Percentiles rank a stretch among this genome's conserved stretches.
phyloP scores from a whole-genome alignment of 441 rosid genomes.

The Erysimum pusillum region DNA sequence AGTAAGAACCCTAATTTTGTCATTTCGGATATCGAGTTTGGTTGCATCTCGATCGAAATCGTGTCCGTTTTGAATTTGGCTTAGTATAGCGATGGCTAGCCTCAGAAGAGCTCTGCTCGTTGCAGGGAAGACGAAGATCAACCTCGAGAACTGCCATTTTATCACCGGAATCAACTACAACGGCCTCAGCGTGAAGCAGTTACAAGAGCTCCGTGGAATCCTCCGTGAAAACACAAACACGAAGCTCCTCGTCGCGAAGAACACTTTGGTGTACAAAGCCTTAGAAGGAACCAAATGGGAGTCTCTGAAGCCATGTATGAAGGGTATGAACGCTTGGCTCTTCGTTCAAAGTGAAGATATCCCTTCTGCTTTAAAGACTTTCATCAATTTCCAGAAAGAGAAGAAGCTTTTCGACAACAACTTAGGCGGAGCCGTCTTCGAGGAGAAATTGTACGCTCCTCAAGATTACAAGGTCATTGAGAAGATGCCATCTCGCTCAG shows the following conservation, averaged over 20 bases:
- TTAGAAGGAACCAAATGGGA: constrained; percentile 91
- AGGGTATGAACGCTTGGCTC: constrained; percentile 94
- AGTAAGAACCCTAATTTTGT: constrained; percentile 35
- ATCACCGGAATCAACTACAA: constrained; percentile 79
- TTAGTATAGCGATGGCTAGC: constrained; percentile 27
- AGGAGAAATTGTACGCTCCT: constrained; percentile 81
- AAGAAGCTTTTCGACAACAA: constrained; percentile 74
- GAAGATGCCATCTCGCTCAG: constrained; percentile 79
- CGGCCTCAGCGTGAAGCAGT: constrained; percentile 81
- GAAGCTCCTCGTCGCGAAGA: constrained; percentile 82
- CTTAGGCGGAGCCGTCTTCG: constrained; percentile 86
- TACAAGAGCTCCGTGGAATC: constrained; percentile 74
- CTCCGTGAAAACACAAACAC: constrained; percentile 72
- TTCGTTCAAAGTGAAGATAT: constrained; percentile 90
- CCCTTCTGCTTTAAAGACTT: constrained; percentile 81
- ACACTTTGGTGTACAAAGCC: constrained; percentile 83
- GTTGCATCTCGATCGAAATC: constrained; percentile 20
- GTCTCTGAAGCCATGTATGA: constrained; percentile 89
- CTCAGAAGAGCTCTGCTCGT: constrained; percentile 45
- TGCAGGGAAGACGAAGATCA: constrained; percentile 53
- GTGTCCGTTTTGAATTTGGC: not conserved
- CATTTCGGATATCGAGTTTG: constrained; percentile 22
- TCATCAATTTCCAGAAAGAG: constrained; percentile 75
- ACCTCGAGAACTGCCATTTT: constrained; percentile 80
- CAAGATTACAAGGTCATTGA: constrained; percentile 77